Conservation (phyloP, 2,329 filamentous ascomycete genomes). For the Fusarium sp. region DNA sequence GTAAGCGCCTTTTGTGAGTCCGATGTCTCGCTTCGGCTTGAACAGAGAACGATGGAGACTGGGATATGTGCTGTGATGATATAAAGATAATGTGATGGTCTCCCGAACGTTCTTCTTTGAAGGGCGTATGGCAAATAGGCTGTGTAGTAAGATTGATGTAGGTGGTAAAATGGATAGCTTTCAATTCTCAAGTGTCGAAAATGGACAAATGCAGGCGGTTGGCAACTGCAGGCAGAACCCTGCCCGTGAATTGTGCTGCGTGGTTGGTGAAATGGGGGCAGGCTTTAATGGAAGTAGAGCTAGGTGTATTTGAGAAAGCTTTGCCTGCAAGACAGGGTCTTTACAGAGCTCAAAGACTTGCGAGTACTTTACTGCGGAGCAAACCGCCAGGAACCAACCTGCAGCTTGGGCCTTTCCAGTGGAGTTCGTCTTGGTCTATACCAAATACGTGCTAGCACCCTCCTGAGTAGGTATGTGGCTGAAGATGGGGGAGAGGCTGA, state of each 20-base stretch:
- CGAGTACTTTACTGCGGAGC: not conserved
- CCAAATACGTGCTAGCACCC: constrained; percentile 19
- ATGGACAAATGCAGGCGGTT: constrained; percentile 40
- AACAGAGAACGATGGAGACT: constrained; percentile 1
- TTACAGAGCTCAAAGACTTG: not conserved
- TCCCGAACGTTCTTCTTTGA: not conserved
- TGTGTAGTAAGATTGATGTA: constrained; percentile 31
- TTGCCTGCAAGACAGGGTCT: not conserved
- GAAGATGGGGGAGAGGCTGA: constrained; percentile 14
- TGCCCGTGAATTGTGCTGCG: not conserved
- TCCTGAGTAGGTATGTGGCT: constrained; percentile 27
- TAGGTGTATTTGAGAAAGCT: not conserved
- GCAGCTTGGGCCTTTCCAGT: constrained; percentile 7
- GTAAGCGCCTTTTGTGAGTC: constrained; percentile 20
- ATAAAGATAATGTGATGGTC: not conserved
- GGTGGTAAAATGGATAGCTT: constrained; percentile 34
- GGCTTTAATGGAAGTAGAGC: constrained; percentile 2
- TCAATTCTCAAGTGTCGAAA: constrained; percentile 33
- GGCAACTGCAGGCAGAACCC: constrained; percentile 13
- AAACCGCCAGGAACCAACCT: constrained; percentile 27
- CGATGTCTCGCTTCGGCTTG: not conserved
- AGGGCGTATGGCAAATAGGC: constrained; percentile 1
- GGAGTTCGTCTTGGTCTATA: not conserved
- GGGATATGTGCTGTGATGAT: not conserved
- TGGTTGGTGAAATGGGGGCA: constrained; percentile 3